phyloP scores from a whole-genome alignment of 2,329 filamentous ascomycete genomes.

The Rosellinia necatrix region DNA sequence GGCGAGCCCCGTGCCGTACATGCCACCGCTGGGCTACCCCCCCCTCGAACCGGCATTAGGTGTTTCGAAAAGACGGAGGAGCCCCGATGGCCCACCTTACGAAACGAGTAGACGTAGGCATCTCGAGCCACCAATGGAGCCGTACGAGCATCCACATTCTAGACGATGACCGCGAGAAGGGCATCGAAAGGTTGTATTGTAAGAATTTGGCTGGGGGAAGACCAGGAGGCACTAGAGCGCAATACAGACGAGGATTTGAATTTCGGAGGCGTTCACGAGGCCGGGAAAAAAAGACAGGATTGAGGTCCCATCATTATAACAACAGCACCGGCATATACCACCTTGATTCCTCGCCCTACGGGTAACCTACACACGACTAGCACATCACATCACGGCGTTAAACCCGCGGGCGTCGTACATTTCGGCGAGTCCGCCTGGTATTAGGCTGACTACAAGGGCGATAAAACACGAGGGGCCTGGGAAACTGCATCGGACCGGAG shows the following conservation, averaged over 20 bases:
- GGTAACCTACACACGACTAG: constrained; percentile 1
- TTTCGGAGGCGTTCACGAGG: constrained; percentile 20
- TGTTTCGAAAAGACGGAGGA: constrained; percentile 57
- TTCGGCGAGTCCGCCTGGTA: constrained; percentile 8
- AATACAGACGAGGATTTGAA: constrained; percentile 18
- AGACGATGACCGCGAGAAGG: constrained; percentile 22
- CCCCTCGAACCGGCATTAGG: constrained; percentile 44
- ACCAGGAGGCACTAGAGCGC: constrained; percentile 15
- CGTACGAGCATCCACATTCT: constrained; percentile 28
- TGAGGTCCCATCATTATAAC: constrained; percentile 4
- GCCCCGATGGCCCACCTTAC: constrained; percentile 46
- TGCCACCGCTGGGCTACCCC: constrained; percentile 43
- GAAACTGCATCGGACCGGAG: constrained; percentile 32
- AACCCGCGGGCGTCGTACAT: not conserved
- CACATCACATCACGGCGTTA: constrained; percentile 18
- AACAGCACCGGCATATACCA: constrained; percentile 7
- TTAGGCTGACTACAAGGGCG: constrained; percentile 17
- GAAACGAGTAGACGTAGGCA: constrained; percentile 28
- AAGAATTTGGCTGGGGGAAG: constrained; percentile 9
- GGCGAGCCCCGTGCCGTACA: constrained; percentile 49
- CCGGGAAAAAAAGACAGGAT: constrained; percentile 6
- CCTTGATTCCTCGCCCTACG: constrained; percentile 2
- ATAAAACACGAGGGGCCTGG: constrained; percentile 14
- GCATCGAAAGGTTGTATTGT: constrained; percentile 1
- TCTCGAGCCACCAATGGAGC: constrained; percentile 25